Evolutionary conservation across 2,329 filamentous ascomycete species (phyloP), one percentile per base, ranked within the genome.

Genomic region (Chaetomium olivaceum): DNA sequence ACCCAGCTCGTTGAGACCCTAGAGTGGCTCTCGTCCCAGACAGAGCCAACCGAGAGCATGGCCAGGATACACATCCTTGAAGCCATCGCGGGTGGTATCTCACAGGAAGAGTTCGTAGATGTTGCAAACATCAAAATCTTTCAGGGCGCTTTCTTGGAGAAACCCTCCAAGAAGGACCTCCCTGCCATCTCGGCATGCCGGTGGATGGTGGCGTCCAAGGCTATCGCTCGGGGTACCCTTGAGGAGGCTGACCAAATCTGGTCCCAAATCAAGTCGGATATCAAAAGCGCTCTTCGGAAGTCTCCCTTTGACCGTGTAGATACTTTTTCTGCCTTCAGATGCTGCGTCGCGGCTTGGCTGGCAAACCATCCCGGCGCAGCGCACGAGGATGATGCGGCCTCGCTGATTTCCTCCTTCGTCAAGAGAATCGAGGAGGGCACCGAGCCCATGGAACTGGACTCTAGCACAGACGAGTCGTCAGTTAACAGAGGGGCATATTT

Each of bases 1-100:
- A 75, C 77, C n/a, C 82, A 84, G 64, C 73, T 85, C 7, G 58
- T 75, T 2, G 78, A 78, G 6, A 65, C 83, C 4, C 67, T 85
- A 16, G 73, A 76, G n/a, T 82, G 80, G 80, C 69, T 82, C 0
- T 74, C 76, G 14, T 66, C 68, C 9, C 76, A 80, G 54, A 73
- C 73, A 19, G 58, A 57, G 5, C 70, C 16, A 57, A 74, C 64
- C 62, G 75, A 56, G 56, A 75, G 67, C 5, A 71, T 71, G 3
- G 76, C 80, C 0, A 72, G 77, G 5, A 78, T 80, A 25, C 71
- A 82, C 5, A 78, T 85, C 27, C 69, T 81, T 11, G 77, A 80
- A 55, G 76, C 78, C 2, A 74, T 85, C 39, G 77, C 78, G 0
- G 73, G 77, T 25, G 81, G 81, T 3, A 70, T 85, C 7, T 75